These are phyloP conservation scores for Fraxinus excelsior DNA, from an alignment of 257 asterid species.

Conservation along the genomic window DNA sequence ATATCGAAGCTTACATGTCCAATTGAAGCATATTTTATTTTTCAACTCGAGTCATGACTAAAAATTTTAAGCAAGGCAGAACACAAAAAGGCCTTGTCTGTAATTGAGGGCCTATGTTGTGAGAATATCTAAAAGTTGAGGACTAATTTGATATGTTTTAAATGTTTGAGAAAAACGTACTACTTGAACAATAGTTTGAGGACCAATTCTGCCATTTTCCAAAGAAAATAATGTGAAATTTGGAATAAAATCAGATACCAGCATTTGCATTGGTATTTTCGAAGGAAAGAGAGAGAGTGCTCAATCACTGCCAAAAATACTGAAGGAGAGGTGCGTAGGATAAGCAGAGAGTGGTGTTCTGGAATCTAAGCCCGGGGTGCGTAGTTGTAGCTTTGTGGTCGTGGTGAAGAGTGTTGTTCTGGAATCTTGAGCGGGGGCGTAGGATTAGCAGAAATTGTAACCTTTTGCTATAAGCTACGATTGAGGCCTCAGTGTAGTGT, in stretches of 20 bases:
- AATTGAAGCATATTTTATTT: too few relatives aligned
- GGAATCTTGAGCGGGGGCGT: slow-evolving; percentile 23
- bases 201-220: neutral
- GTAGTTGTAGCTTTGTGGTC: neutral
- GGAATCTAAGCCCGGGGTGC: too few relatives aligned
- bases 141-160: neutral
- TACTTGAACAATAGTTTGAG: neutral
- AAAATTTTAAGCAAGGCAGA: too few relatives aligned
- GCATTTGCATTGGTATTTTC: slow-evolving; percentile 39
- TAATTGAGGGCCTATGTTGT: neutral
- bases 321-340: neutral
- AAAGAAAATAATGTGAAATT: slow-evolving; percentile 3
- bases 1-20: too few relatives aligned
- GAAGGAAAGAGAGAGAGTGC: slow-evolving; percentile 5
- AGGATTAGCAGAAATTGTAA: slow-evolving; percentile 34
- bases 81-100: neutral
- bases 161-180: neutral
- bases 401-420: slow-evolving; percentile 15
- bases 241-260: slow-evolving; percentile 28
- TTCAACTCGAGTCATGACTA: neutral
- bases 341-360: neutral
- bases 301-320: slow-evolving; percentile 26
- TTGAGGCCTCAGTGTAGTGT: slow-evolving; percentile 3
- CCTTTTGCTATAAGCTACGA: neutral
- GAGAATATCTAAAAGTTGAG: neutral